These are phyloP conservation scores for Phytophthora quininea DNA, from an alignment of 352 stramenopile genomes.

Conservation along the genomic window DNA sequence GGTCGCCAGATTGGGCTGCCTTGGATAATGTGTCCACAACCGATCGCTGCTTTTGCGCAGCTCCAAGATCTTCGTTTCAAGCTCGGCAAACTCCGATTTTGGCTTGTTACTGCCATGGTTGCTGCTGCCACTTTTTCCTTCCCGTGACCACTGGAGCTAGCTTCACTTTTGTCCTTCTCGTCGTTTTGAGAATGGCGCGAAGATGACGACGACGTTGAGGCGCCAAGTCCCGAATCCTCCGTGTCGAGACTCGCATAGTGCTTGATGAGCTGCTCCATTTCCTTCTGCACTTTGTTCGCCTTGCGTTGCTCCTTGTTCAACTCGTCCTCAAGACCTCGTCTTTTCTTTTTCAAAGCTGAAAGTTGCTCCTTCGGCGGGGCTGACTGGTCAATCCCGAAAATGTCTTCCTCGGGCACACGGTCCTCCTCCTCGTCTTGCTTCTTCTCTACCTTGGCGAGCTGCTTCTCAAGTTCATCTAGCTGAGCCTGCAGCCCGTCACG, in stretches of 20 bases:
- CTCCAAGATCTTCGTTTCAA: constrained; percentile 79
- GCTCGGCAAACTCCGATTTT: constrained; percentile 54
- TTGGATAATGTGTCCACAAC: constrained; percentile 79
- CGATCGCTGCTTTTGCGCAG: constrained; percentile 79
- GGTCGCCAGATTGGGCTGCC: constrained; percentile 69
- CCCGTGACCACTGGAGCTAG: constrained; percentile 21
- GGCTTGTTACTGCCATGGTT: constrained; percentile 32
- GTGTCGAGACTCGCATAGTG: constrained; percentile 55
- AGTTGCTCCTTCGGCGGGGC: constrained; percentile 63
- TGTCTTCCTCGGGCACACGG: constrained; percentile 71
- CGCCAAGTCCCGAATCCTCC: constrained; percentile 43
- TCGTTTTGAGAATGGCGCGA: constrained; percentile 43
- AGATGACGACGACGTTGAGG: constrained; percentile 44
- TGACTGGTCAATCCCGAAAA: constrained; percentile 76
- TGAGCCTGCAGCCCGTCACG: constrained; percentile 64
- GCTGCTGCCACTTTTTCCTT: constrained; percentile 37
- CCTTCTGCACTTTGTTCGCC: constrained; percentile 71
- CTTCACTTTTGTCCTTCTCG: constrained; percentile 35
- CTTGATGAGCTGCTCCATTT: constrained; percentile 87
- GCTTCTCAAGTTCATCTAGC: constrained; percentile 75
- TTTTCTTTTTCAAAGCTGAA: constrained; percentile 66
- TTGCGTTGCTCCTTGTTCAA: constrained; percentile 83
- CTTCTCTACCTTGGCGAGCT: constrained; percentile 68
- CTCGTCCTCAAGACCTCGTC: constrained; percentile 78
- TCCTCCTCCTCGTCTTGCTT: constrained; percentile 57